Conservation (phyloP, 2,329 filamentous ascomycete genomes). For the Talaromyces sp. region DNA sequence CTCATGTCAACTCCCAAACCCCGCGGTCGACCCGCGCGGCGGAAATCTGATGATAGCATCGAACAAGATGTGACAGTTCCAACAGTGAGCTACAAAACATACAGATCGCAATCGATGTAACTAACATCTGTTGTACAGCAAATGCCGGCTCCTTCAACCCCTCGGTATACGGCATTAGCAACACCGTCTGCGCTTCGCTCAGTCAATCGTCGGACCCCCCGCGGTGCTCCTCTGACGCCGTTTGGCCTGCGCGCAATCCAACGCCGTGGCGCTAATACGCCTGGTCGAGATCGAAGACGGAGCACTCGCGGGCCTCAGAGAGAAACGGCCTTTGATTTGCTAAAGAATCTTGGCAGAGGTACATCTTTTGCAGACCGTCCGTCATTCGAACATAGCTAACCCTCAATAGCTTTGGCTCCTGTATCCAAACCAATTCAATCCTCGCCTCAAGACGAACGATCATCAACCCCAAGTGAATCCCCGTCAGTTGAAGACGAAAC, state of each 20-base stretch:
- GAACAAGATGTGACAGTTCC: slow-evolving; percentile 5
- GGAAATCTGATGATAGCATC: slow-evolving; percentile 20
- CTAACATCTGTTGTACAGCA: not conserved
- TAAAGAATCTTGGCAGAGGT: slow-evolving; percentile 51
- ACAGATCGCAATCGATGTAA: not conserved
- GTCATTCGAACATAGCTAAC: not conserved
- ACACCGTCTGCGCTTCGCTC: slow-evolving; percentile 31
- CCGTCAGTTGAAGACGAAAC: slow-evolving; percentile 27
- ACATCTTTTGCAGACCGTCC: slow-evolving; percentile 4
- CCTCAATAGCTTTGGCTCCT: slow-evolving; percentile 43
- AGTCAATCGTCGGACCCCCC: slow-evolving; percentile 30
- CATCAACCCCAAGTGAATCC: slow-evolving; percentile 12
- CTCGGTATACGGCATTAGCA: slow-evolving; percentile 22
- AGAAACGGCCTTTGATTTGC: slow-evolving; percentile 52
- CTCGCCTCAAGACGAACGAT: slow-evolving; percentile 37
- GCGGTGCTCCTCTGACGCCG: slow-evolving; percentile 48
- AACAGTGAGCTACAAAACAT: not conserved
- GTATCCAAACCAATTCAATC: slow-evolving; percentile 42
- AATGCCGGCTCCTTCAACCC: slow-evolving; percentile 26
- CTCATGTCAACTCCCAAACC: slow-evolving; percentile 10
- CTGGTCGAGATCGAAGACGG: slow-evolving; percentile 44
- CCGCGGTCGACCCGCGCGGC: slow-evolving; percentile 8
- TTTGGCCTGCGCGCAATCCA: slow-evolving; percentile 52
- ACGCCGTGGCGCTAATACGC: slow-evolving; percentile 49
- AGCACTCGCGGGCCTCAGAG: slow-evolving; percentile 45